phyloP scores from a whole-genome alignment of 768 basidiomycete genomes.

The Lentinus tigrinus region DNA sequence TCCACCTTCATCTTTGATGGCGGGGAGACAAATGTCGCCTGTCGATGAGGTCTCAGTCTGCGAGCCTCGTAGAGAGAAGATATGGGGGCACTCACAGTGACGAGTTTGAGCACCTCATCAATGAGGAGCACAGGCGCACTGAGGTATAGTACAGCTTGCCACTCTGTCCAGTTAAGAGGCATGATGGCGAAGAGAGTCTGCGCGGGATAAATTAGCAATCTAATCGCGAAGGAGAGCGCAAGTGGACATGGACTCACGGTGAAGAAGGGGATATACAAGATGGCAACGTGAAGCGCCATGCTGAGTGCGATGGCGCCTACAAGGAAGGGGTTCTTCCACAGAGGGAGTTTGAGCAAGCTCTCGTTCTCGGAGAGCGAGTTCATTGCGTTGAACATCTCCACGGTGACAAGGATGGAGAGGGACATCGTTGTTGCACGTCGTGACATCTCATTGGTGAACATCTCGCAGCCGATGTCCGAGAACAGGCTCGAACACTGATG shows the following conservation, averaged over 20 bases:
- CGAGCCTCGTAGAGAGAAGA: neutral
- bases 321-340: slow-evolving; percentile 95
- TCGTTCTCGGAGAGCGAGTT: slow-evolving; percentile 98
- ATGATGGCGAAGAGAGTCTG: slow-evolving; percentile 88
- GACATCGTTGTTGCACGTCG: slow-evolving; percentile 93
- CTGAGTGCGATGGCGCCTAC: slow-evolving; percentile 86
- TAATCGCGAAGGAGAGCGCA: neutral
- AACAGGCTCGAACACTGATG: slow-evolving; percentile 84
- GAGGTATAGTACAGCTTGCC: slow-evolving; percentile 88
- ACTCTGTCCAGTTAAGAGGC: slow-evolving; percentile 92
- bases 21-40: slow-evolving; percentile 61
- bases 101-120: slow-evolving; percentile 87
- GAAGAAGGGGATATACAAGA: slow-evolving; percentile 97
- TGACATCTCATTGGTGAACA: slow-evolving; percentile 89
- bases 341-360: slow-evolving; percentile 79
- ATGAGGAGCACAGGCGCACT: slow-evolving; percentile 87
- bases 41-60: neutral
- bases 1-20: slow-evolving; percentile 43
- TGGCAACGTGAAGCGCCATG: slow-evolving; percentile 92
- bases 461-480: slow-evolving; percentile 90
- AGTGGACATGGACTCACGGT: slow-evolving; percentile 52
- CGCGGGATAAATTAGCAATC: slow-evolving; percentile 1
- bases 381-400: slow-evolving; percentile 98
- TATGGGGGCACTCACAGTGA: slow-evolving; percentile 59
- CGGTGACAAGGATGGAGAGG: slow-evolving; percentile 90